Evolutionary conservation across 345 rosid genomes (phyloP).

Genomic region (Erucastrum elatum): DNA sequence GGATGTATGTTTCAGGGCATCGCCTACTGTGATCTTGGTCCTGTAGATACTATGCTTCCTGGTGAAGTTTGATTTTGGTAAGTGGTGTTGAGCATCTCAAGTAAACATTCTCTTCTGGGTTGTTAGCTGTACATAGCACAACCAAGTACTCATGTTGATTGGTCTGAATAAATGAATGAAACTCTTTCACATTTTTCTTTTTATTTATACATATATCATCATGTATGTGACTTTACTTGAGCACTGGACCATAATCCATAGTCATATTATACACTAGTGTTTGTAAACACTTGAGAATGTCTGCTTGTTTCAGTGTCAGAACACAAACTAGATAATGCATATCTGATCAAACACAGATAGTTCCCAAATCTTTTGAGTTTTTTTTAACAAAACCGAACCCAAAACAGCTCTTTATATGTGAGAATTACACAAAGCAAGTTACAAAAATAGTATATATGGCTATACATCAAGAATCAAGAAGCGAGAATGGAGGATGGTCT

Average conservation of each 20-base stretch:
- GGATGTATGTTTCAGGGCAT: conserved; percentile 61
- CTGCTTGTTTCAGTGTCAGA: conserved; percentile 8
- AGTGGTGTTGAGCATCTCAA: conserved; percentile 23
- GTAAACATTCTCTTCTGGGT: conserved; percentile 33
- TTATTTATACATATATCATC: conserved; percentile 6
- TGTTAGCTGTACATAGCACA: conserved; percentile 40
- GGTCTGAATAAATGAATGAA: conserved; percentile 27
- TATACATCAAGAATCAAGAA: conserved; percentile 33
- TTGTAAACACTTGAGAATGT: conserved; percentile 25
- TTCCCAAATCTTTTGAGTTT: no score
- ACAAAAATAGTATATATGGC: conserved; percentile 24
- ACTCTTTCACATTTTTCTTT: conserved; percentile 8
- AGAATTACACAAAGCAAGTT: conserved; percentile 25
- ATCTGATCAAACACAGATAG: conserved; percentile 17
- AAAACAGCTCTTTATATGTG: conserved; percentile 31
- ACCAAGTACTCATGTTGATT: conserved; percentile 28
- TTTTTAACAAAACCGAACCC: background rate
- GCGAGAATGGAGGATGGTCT: conserved; percentile 32
- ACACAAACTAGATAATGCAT: conserved; percentile 24
- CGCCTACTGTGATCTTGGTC: conserved; percentile 82
- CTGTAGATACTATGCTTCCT: conserved; percentile 98
- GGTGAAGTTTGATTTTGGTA: conserved; percentile 75
- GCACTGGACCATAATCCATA: conserved; percentile 24
- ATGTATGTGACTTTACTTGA: conserved; percentile 29
- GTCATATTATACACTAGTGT: conserved; percentile 27